phyloP scores from a whole-genome alignment of 2,329 filamentous ascomycete species.

The Ophiostoma pallidulum region DNA sequence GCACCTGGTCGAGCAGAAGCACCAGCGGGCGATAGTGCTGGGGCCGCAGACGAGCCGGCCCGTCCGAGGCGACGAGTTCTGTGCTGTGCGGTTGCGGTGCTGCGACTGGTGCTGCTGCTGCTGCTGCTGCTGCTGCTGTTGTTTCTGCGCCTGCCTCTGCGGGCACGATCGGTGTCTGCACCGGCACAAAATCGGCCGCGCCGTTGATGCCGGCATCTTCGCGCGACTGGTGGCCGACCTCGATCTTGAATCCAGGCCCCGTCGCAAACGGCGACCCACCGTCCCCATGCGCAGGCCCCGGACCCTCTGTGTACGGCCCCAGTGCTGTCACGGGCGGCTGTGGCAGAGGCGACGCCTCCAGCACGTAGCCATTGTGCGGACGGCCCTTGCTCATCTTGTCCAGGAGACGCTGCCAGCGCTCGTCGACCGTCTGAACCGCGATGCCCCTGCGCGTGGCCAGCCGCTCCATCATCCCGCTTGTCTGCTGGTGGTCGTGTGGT shows the following conservation, averaged over 20 bases:
- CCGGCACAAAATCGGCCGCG: constrained; percentile 39
- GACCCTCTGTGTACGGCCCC: constrained; percentile 35
- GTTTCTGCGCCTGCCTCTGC: too few relatives aligned
- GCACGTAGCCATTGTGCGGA: constrained; percentile 81
- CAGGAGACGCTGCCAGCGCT: constrained; percentile 57
- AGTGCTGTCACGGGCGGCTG: constrained; percentile 57
- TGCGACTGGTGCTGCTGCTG: background rate
- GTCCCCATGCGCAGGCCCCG: constrained; percentile 14
- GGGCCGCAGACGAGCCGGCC: background rate
- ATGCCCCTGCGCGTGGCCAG: constrained; percentile 43
- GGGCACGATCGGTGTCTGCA: background rate
- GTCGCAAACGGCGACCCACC: background rate
- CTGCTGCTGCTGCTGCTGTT: background rate
- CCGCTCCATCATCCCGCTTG: constrained; percentile 36
- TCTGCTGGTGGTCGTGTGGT: constrained; percentile 19
- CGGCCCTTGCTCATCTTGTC: constrained; percentile 75
- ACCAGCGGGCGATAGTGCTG: constrained; percentile 55
- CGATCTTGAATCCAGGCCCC: constrained; percentile 44
- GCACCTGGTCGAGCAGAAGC: constrained; percentile 63
- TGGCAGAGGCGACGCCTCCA: constrained; percentile 79
- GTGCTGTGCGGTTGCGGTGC: background rate
- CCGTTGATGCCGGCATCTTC: constrained; percentile 73
- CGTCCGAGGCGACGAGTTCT: background rate
- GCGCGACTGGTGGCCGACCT: constrained; percentile 55
- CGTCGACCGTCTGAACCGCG: constrained; percentile 46